phyloP scores from a whole-genome alignment of 371 early-diverging fungal species.

The Fennellomyces sp. region DNA sequence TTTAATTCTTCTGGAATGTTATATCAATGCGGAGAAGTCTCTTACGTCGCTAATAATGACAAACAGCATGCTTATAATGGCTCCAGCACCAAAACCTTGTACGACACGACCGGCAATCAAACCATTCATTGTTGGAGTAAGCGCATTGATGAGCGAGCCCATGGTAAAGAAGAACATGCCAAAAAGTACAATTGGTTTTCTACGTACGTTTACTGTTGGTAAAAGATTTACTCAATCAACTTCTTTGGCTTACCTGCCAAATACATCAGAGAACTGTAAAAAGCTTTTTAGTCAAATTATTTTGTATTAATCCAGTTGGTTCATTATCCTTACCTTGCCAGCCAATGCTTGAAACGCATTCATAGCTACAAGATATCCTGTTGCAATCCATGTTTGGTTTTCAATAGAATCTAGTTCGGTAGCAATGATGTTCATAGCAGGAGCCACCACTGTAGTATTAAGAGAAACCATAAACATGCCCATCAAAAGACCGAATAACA shows the following conservation, averaged over 20 bases:
- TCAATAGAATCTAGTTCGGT: slow-evolving; percentile 17
- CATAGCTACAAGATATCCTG: slow-evolving; percentile 53
- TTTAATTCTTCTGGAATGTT: neutral
- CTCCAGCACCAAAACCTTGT: slow-evolving; percentile 77
- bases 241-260: slow-evolving; percentile 17
- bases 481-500: slow-evolving; percentile 33
- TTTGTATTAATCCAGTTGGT: no score
- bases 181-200: slow-evolving; percentile 53
- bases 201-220: slow-evolving; percentile 20
- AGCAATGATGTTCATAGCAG: slow-evolving; percentile 21
- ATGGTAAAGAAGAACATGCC: slow-evolving; percentile 53
- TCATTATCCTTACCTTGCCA: slow-evolving; percentile 52
- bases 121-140: slow-evolving; percentile 54
- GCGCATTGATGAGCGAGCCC: slow-evolving; percentile 60
- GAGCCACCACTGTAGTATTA: slow-evolving; percentile 79
- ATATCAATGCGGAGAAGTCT: neutral
- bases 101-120: slow-evolving; percentile 71
- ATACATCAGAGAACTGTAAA: slow-evolving; percentile 22
- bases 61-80: slow-evolving; percentile 66
- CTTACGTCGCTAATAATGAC: slow-evolving; percentile 77
- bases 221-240: neutral
- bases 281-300: neutral
- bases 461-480: slow-evolving; percentile 77
- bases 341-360: slow-evolving; percentile 59
- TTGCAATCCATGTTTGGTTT: slow-evolving; percentile 16